A percentile compares a stretch with the other conserved stretches of the same genome.
Conservation (phyloP, 2,329 filamentous ascomycete species). For the Fusarium begoniae region DNA sequence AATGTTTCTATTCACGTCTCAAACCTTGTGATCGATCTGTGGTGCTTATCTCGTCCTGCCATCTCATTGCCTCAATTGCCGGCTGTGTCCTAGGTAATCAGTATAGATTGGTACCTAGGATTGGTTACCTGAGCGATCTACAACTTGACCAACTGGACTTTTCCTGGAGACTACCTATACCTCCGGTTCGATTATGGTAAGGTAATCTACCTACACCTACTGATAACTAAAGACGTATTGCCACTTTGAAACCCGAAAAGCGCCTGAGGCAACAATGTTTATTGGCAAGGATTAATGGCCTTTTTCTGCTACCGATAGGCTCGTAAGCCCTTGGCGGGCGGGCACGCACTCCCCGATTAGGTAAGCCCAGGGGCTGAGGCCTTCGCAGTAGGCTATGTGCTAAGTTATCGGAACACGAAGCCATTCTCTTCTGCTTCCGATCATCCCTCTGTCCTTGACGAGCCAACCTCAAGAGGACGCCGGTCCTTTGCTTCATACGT, state of each 20-base stretch:
- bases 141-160: neutral
- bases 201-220: neutral
- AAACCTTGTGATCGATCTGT: neutral
- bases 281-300: constrained; percentile 24
- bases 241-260: neutral
- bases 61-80: neutral
- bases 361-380: constrained; percentile 43
- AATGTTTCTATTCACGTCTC: neutral
- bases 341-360: constrained; percentile 25
- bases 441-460: constrained; percentile 34
- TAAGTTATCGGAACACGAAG: constrained; percentile 31
- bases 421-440: constrained; percentile 34
- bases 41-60: neutral
- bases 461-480: constrained; percentile 42
- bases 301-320: constrained; percentile 17
- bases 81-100: neutral
- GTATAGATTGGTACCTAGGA: neutral
- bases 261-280: constrained; percentile 37
- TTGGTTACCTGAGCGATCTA: neutral
- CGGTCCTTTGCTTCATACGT: constrained; percentile 41
- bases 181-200: neutral
- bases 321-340: constrained; percentile 19
- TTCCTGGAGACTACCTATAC: constrained; percentile 1
- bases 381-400: constrained; percentile 9
- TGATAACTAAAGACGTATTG: neutral